Evolutionary conservation across 495 filamentous ascomycete species (phyloP).

Genomic region (Neurospora sp.): DNA sequence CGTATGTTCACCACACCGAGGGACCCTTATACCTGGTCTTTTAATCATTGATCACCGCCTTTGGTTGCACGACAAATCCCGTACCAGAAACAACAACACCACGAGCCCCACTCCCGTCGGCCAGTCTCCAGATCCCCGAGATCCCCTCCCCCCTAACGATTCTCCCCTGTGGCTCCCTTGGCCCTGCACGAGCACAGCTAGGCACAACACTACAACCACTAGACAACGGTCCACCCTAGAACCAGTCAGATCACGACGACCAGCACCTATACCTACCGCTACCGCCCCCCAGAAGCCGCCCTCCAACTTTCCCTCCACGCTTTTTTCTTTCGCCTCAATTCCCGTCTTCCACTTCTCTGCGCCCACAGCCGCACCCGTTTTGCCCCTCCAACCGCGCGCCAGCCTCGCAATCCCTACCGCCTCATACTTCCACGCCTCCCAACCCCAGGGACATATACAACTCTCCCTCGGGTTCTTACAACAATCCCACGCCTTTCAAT

Average conservation of each 20-base stretch:
- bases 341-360: conserved; percentile 2
- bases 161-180: not conserved
- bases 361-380: conserved; percentile 2
- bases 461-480: conserved; percentile 4
- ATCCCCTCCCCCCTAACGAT: not conserved
- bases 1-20: not conserved
- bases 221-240: not conserved
- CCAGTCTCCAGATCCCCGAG: not conserved
- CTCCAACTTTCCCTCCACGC: not conserved
- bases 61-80: not conserved
- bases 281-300: not conserved
- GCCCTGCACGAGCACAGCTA: not conserved
- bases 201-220: not conserved
- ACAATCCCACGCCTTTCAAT: conserved; percentile 17
- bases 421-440: conserved; percentile 18
- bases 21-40: not conserved
- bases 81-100: not conserved
- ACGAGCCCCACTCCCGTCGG: not conserved
- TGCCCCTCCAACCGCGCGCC: not conserved
- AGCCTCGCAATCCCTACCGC: conserved; percentile 6
- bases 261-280: not conserved
- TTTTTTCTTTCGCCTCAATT: not conserved
- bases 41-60: not conserved
- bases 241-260: not conserved
- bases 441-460: conserved; percentile 5